These are phyloP conservation scores for Amniculicola lignicola DNA, from an alignment of 495 filamentous ascomycete species.

Conservation along the genomic window DNA sequence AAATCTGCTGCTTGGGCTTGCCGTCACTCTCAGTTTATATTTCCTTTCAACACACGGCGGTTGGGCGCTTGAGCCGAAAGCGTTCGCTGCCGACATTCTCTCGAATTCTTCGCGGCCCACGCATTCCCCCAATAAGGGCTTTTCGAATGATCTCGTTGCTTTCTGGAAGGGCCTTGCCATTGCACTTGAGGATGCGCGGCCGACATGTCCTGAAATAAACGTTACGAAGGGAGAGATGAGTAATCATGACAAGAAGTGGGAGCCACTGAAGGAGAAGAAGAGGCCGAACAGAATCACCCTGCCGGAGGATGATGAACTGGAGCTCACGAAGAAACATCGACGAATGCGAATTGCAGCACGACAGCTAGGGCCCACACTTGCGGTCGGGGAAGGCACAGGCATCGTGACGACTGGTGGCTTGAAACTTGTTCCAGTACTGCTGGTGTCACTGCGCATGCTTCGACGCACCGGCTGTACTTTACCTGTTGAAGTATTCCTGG, in stretches of 20 bases:
- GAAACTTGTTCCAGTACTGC: not conserved
- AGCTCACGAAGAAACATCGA: not conserved
- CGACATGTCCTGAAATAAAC: not conserved
- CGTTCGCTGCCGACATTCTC: too few species aligned
- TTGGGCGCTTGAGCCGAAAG: too few species aligned
- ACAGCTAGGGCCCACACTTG: not conserved
- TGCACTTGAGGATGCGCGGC: not conserved
- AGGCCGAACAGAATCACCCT: not conserved
- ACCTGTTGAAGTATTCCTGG: constrained; percentile 59
- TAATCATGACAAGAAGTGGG: constrained; percentile 1
- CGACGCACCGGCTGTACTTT: constrained; percentile 55
- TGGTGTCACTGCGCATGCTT: constrained; percentile 54
- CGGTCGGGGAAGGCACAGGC: not conserved
- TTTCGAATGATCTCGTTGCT: not conserved
- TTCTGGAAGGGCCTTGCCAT: not conserved
- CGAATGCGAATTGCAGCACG: not conserved
- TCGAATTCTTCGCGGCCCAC: too few species aligned
- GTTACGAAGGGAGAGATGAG: not conserved
- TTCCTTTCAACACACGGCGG: too few species aligned
- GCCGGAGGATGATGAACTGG: not conserved
- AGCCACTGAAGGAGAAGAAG: not conserved
- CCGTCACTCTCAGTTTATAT: too few species aligned
- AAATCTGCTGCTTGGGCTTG: too few species aligned
- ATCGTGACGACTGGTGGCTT: constrained; percentile 9
- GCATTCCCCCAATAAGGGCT: too few species aligned